Evolutionary conservation across 768 basidiomycete species (phyloP), one percentile per base, ranked within the genome.

Genomic region (Rhodocollybia butyracea): DNA sequence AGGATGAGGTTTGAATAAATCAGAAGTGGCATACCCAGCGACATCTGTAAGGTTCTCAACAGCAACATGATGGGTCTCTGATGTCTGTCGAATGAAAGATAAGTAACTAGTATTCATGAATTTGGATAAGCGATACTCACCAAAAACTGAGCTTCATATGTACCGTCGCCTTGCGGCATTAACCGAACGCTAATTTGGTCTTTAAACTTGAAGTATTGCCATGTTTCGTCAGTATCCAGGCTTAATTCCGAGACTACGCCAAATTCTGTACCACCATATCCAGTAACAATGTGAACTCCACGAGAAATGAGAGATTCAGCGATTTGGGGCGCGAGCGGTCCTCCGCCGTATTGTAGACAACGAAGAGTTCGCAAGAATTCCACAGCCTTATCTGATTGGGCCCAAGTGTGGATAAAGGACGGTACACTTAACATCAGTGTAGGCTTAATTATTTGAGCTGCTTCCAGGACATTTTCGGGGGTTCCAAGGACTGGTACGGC

Each of bases 1-100:
- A 1, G 80, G 77, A 57, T 81, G 80, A 31, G 66, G 69, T 30
- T 72, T 51, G 57, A 75, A 77, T 6, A 78, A 59, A 62, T 80
- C 80, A 2, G 69, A 71, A 12, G 72, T 78, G 1, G 72, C 72
- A 48, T 78, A 80, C 7, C 78, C 78, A 36, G 55, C 58, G 36
- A 63, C 50, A n/a, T 53, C 51, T 32, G 51, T 8, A 30, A 53
- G 30, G 22, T 68, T 61, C 15, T 60, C 59, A 1, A 69, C 30
- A 34, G 67, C 69, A 31, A 68, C 61, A 5, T 62, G 59, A 13
- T 64, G 58, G 0, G 59, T 34, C 13, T 65, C 59, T 27, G 61
- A 61, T 11, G 47, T 65, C 24, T 61, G 27, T n/a, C 22, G 57
- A 12, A 51, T 53, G 61, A 60, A 12, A 26, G 15, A 6, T 17